Conservation (phyloP, 2,329 filamentous ascomycete genomes). For the Aspergillus floridensis region DNA sequence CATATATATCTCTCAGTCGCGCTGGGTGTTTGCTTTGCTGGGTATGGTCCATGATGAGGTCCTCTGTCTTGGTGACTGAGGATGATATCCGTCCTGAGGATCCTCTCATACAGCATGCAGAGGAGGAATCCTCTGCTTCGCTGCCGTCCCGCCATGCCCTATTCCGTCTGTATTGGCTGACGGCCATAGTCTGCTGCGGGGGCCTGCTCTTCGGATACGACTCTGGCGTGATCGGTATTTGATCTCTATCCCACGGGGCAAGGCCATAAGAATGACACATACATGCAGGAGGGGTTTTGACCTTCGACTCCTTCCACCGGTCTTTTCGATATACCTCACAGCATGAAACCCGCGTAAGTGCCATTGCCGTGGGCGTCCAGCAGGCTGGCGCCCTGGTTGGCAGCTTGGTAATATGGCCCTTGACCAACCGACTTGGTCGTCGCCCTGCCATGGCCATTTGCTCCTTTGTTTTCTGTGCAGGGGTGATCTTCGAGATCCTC, state of each 20-base stretch:
- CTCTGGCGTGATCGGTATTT: constrained; percentile 43
- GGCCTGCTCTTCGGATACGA: constrained; percentile 48
- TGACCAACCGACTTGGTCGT: constrained; percentile 49
- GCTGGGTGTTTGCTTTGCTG: background rate
- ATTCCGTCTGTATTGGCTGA: constrained; percentile 53
- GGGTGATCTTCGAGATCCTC: constrained; percentile 48
- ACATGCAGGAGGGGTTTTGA: constrained; percentile 46
- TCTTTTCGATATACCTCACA: constrained; percentile 43
- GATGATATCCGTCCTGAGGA: constrained; percentile 4
- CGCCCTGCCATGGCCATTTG: constrained; percentile 46
- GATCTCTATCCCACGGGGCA: background rate
- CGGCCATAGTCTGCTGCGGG: constrained; percentile 51
- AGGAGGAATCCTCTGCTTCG: background rate
- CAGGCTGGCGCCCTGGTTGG: constrained; percentile 55
- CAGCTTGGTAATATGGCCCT: constrained; percentile 50
- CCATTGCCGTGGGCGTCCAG: constrained; percentile 52
- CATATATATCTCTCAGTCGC: background rate
- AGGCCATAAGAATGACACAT: background rate
- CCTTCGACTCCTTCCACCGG: constrained; percentile 44
- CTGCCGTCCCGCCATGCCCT: constrained; percentile 30
- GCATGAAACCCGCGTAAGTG: constrained; percentile 45
- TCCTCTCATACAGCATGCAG: constrained; percentile 17
- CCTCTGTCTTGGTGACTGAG: constrained; percentile 9
- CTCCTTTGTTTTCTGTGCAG: constrained; percentile 48
- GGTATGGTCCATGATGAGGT: constrained; percentile 10